phyloP scores from a whole-genome alignment of 768 basidiomycete genomes.

The Hericium alpestre region DNA sequence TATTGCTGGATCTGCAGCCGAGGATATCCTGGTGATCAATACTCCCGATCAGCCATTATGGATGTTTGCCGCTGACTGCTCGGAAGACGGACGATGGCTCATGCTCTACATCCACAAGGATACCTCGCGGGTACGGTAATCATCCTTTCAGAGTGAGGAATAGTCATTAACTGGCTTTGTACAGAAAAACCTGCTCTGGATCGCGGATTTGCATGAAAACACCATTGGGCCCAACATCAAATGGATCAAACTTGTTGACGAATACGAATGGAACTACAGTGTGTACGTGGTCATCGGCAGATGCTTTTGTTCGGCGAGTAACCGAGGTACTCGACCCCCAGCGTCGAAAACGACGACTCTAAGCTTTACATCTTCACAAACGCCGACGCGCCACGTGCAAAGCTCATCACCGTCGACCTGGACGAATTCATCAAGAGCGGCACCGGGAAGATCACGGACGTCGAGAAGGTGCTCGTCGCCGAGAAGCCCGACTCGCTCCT shows the following conservation, averaged over 20 bases:
- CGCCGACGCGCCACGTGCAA: slow-evolving; percentile 53
- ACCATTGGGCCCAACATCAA: slow-evolving; percentile 53
- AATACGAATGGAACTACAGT: slow-evolving; percentile 57
- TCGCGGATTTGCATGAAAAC: slow-evolving; percentile 51
- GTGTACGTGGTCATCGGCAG: slow-evolving; percentile 34
- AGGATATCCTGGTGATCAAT: slow-evolving; percentile 57
- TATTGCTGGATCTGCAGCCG: slow-evolving; percentile 28
- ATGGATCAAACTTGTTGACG: slow-evolving; percentile 62
- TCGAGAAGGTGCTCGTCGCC: slow-evolving; percentile 52
- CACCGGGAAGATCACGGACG: slow-evolving; percentile 23
- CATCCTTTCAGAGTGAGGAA: neutral
- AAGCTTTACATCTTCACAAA: slow-evolving; percentile 59
- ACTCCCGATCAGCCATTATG: slow-evolving; percentile 55
- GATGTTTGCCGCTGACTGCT: slow-evolving; percentile 47
- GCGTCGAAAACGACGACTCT: slow-evolving; percentile 55
- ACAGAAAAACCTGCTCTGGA: slow-evolving; percentile 68
- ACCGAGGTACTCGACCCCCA: slow-evolving; percentile 16
- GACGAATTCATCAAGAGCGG: slow-evolving; percentile 22
- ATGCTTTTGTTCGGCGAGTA: neutral
- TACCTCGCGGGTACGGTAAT: slow-evolving; percentile 41
- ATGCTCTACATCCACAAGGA: slow-evolving; percentile 46
- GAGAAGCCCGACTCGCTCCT: slow-evolving; percentile 58
- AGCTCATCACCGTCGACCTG: slow-evolving; percentile 55
- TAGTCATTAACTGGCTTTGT: neutral
- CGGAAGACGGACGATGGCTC: slow-evolving; percentile 60